phyloP scores from a whole-genome alignment of 352 stramenopile genomes.

The Phytopythium vexans region DNA sequence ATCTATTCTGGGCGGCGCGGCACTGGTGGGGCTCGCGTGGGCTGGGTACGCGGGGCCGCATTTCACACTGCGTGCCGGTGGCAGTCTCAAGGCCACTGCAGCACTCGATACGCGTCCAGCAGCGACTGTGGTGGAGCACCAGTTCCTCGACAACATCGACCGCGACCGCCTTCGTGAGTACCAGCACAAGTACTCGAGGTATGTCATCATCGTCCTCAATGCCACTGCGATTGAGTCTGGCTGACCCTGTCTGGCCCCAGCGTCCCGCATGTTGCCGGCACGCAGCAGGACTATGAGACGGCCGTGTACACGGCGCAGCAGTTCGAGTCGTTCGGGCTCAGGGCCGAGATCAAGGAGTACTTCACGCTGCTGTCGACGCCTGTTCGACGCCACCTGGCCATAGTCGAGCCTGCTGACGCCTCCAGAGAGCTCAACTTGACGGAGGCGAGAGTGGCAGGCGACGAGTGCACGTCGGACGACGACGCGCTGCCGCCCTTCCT shows the following conservation, averaged over 20 bases:
- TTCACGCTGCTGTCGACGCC: conserved; percentile 63
- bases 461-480: conserved; percentile 46
- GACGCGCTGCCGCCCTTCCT: conserved; percentile 67
- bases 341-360: conserved; percentile 52
- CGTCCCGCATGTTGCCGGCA: conserved; percentile 29
- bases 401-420: conserved; percentile 29
- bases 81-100: too few relatives aligned
- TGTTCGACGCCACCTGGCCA: conserved; percentile 25
- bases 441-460: conserved; percentile 43
- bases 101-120: too few relatives aligned
- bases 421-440: conserved; percentile 42
- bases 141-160: conserved; percentile 14
- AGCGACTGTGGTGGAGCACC: conserved; percentile 13
- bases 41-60: too few relatives aligned
- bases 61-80: too few relatives aligned
- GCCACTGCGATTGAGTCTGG: too few relatives aligned
- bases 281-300: conserved; percentile 23
- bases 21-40: too few relatives aligned
- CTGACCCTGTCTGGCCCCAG: too few relatives aligned
- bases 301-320: conserved; percentile 29
- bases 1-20: too few relatives aligned
- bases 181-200: conserved; percentile 34
- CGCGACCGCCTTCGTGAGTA: conserved; percentile 21
- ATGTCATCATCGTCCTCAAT: too few relatives aligned
- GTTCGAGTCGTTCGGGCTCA: conserved; percentile 38